Percentiles rank a stretch among this genome's conserved stretches.
phyloP scores from a whole-genome alignment of 768 basidiomycete species.

The Leccinum imitatum region DNA sequence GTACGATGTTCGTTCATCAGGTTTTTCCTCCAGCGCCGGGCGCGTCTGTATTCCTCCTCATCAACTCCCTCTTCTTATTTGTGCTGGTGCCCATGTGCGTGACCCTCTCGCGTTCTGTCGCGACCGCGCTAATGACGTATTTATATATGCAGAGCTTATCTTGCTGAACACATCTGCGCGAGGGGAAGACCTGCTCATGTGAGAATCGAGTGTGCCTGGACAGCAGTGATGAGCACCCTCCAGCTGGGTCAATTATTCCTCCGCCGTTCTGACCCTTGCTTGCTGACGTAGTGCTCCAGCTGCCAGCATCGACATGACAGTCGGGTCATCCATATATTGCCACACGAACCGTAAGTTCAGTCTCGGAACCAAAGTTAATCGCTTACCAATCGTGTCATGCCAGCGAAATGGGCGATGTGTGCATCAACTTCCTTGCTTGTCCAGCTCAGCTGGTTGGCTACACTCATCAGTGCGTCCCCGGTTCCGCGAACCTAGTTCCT shows the following conservation, averaged over 20 bases:
- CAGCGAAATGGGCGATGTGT: slow-evolving; percentile 44
- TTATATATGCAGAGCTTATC: slow-evolving; percentile 22
- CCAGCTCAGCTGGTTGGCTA: slow-evolving; percentile 48
- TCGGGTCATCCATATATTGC: slow-evolving; percentile 42
- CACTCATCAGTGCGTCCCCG: slow-evolving; percentile 43
- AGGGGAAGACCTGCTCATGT: slow-evolving; percentile 42
- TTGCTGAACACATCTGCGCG: slow-evolving; percentile 38
- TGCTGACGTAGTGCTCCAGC: slow-evolving; percentile 33
- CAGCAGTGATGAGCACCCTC: slow-evolving; percentile 44
- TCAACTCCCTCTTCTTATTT: slow-evolving; percentile 42
- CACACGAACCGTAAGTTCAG: slow-evolving; percentile 33
- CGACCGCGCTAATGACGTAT: neutral
- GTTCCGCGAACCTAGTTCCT: neutral
- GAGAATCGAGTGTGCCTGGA: slow-evolving; percentile 57
- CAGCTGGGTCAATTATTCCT: slow-evolving; percentile 37
- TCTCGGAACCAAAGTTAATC: neutral
- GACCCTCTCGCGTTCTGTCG: neutral
- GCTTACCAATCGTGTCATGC: slow-evolving; percentile 9
- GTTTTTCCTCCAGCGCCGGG: slow-evolving; percentile 38
- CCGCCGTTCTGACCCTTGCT: neutral
- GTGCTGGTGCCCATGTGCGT: slow-evolving; percentile 34
- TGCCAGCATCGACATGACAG: slow-evolving; percentile 46
- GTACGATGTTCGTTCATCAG: neutral
- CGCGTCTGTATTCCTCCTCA: slow-evolving; percentile 48
- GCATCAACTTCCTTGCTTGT: slow-evolving; percentile 49